Percentiles rank a stretch among this genome's conserved stretches.
These are phyloP conservation scores for Monosporascus sp. DNA, from an alignment of 2,329 filamentous ascomycete species.

Conservation along the genomic window DNA sequence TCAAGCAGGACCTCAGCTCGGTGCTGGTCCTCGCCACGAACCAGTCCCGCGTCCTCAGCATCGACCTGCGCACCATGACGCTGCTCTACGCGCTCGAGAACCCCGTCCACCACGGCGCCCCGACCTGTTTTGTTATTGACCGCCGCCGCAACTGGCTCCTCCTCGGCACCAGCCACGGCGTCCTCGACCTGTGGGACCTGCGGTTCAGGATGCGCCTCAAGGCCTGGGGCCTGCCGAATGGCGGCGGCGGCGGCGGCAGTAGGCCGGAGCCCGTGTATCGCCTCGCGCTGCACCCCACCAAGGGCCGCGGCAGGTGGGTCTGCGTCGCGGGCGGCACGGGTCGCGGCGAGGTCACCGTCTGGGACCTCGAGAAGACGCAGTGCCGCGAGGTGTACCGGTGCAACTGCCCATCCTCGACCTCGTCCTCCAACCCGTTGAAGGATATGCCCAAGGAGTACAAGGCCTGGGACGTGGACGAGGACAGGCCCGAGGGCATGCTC, in stretches of 20 bases:
- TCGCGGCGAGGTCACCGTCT: constrained; percentile 85
- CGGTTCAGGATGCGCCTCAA: constrained; percentile 87
- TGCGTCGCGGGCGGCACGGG: constrained; percentile 85
- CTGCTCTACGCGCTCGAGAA: constrained; percentile 78
- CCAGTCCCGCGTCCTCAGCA: constrained; percentile 72
- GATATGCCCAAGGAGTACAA: constrained; percentile 65
- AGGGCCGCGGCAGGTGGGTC: constrained; percentile 76
- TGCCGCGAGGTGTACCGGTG: constrained; percentile 82
- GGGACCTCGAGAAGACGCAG: constrained; percentile 87
- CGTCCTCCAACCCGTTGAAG: constrained; percentile 33
- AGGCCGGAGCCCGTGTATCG: constrained; percentile 60
- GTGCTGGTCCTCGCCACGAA: constrained; percentile 83
- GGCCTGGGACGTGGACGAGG: constrained; percentile 85
- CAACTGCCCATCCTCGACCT: background rate
- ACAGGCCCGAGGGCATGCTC: constrained; percentile 81
- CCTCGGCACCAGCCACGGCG: constrained; percentile 85
- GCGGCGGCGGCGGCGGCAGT: background rate
- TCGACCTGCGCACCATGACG: constrained; percentile 85
- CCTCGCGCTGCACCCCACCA: constrained; percentile 71
- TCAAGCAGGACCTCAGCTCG: constrained; percentile 76
- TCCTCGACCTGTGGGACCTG: constrained; percentile 92
- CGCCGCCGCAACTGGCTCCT: constrained; percentile 84
- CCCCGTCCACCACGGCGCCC: constrained; percentile 84
- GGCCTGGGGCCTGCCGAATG: constrained; percentile 71
- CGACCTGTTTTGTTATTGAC: constrained; percentile 88